phyloP scores from a whole-genome alignment of 225 moss, liverwort and hornwort genomes.

The Lunularia cruciata region DNA sequence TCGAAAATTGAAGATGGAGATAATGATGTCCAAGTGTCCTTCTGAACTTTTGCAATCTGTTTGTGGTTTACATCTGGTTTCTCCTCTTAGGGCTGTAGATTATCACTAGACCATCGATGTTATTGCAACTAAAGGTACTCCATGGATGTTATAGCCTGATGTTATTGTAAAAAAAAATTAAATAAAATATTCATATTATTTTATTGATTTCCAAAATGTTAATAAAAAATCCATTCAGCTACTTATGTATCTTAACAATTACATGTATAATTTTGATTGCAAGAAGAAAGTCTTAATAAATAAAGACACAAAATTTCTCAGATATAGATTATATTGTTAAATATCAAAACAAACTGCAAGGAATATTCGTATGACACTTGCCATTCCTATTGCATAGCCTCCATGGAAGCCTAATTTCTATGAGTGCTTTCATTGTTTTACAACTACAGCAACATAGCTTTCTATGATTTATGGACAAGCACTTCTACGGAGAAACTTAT shows the following conservation, averaged over 20 bases:
- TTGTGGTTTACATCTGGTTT: not conserved
- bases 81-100: constrained; percentile 66
- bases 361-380: not conserved
- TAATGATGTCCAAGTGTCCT: not conserved
- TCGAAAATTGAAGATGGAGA: too few species aligned
- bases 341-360: constrained; percentile 84
- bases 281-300: too few species aligned
- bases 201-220: too few species aligned
- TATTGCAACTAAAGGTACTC: constrained; percentile 87
- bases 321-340: too few species aligned
- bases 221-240: too few species aligned
- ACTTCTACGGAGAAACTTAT: constrained; percentile 85
- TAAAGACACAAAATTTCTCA: too few species aligned
- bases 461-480: constrained; percentile 89
- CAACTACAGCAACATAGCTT: constrained; percentile 91
- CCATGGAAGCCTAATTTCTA: not conserved
- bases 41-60: not conserved
- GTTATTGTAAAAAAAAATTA: too few species aligned
- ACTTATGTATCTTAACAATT: too few species aligned
- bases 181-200: too few species aligned
- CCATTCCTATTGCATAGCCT: too few species aligned
- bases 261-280: too few species aligned
- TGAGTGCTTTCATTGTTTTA: not conserved
- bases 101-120: constrained; percentile 73
- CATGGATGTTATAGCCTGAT: constrained; percentile 91